Percentiles rank a stretch among this genome's conserved stretches.
phyloP scores from a whole-genome alignment of 2,329 filamentous ascomycete species.

The Geosmithia flava region DNA sequence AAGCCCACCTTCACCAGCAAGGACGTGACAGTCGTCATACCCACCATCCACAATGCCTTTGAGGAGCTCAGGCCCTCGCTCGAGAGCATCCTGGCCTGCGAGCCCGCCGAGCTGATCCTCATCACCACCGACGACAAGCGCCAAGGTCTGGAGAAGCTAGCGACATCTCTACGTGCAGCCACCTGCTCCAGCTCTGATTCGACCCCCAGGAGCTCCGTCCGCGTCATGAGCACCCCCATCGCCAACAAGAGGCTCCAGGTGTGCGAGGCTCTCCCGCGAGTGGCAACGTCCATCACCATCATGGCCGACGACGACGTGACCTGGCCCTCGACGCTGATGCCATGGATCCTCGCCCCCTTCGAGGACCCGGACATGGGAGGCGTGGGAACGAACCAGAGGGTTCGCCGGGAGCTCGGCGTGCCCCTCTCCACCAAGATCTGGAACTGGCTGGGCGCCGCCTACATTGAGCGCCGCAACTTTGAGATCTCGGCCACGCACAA shows the following conservation, averaged over 20 bases:
- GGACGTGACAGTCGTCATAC: conserved; percentile 90
- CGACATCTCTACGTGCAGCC: conserved; percentile 35
- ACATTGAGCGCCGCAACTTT: conserved; percentile 89
- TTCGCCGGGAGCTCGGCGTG: conserved; percentile 54
- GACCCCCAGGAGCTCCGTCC: conserved; percentile 30
- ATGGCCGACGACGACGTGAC: conserved; percentile 95
- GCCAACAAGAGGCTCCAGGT: conserved; percentile 95
- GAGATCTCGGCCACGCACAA: conserved; percentile 93
- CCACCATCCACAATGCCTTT: conserved; percentile 79
- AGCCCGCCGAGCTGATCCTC: conserved; percentile 63
- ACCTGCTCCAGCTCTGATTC: too few relatives aligned
- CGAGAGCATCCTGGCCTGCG: conserved; percentile 59
- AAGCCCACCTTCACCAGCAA: conserved; percentile 68
- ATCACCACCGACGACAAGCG: conserved; percentile 79
- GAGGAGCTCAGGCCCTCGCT: conserved; percentile 75
- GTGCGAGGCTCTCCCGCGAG: conserved; percentile 77
- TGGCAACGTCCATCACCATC: conserved; percentile 73
- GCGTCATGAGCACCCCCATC: conserved; percentile 65
- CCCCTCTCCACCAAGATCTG: conserved; percentile 53
- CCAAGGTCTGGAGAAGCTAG: conserved; percentile 54
- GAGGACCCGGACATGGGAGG: conserved; percentile 75
- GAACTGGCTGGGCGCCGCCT: conserved; percentile 85
- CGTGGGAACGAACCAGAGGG: conserved; percentile 82
- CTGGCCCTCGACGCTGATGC: conserved; percentile 75
- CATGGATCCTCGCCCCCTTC: conserved; percentile 88